Conservation (phyloP, 139 green algal genomes). For the Auxenochlorella protothecoides region DNA sequence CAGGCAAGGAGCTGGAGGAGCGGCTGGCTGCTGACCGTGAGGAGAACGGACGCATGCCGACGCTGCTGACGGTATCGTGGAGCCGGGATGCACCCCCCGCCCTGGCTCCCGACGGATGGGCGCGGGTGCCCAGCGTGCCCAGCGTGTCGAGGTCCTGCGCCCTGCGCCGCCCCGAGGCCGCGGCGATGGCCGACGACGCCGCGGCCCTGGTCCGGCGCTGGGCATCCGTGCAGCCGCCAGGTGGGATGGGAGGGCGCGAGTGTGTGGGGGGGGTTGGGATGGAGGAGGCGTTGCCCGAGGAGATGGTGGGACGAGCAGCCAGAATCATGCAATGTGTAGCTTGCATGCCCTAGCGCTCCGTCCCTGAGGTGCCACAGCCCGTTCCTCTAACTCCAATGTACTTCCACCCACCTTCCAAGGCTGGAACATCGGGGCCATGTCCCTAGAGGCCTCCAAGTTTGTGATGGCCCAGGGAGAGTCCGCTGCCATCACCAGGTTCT, state of each 20-base stretch:
- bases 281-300: too few species aligned
- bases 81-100: neutral
- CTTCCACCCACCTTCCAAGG: neutral
- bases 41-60: slow-evolving; percentile 32
- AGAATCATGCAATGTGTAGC: too few species aligned
- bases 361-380: too few species aligned
- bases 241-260: too few species aligned
- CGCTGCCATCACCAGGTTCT: slow-evolving; percentile 39
- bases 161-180: slow-evolving; percentile 23
- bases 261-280: too few species aligned
- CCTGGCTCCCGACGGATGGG: slow-evolving; percentile 1
- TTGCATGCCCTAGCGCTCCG: too few species aligned
- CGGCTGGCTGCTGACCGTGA: slow-evolving; percentile 42
- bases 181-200: slow-evolving; percentile 45
- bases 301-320: too few species aligned
- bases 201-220: slow-evolving; percentile 34
- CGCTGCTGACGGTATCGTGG: slow-evolving; percentile 5
- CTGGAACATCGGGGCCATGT: slow-evolving; percentile 38
- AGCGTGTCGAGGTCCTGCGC: slow-evolving; percentile 29
- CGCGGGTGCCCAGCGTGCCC: too few species aligned
- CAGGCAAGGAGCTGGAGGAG: slow-evolving; percentile 49
- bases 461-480: slow-evolving; percentile 25
- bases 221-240: slow-evolving; percentile 5
- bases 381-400: too few species aligned
- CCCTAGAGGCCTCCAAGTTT: slow-evolving; percentile 39